phyloP scores from a whole-genome alignment of 1,284 basidiomycete genomes.

The Volvariella surrecta region DNA sequence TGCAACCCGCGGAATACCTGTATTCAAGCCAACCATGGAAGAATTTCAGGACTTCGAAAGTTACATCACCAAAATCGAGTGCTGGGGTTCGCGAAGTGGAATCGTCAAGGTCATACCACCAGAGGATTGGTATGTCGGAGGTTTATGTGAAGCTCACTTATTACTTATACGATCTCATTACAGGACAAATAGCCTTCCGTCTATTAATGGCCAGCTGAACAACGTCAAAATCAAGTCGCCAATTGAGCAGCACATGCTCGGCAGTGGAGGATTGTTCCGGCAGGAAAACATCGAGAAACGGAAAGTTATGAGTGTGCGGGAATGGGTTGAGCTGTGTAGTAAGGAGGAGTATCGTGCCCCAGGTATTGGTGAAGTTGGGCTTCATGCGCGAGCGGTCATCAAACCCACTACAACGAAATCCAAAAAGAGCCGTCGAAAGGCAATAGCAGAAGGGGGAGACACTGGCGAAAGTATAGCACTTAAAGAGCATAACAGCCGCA shows the following conservation, averaged over 20 bases:
- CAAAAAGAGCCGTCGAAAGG: constrained; percentile 28
- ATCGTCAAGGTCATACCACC: constrained; percentile 95
- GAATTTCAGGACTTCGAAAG: constrained; percentile 86
- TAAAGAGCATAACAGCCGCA: constrained; percentile 27
- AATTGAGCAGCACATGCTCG: constrained; percentile 89
- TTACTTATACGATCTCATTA: constrained; percentile 1
- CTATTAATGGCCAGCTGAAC: constrained; percentile 59
- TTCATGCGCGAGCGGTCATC: constrained; percentile 39
- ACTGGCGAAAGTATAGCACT: constrained; percentile 29
- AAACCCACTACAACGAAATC: constrained; percentile 20
- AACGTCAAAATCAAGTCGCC: constrained; percentile 75
- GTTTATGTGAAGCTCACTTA: too few species aligned
- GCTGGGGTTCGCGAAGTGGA: constrained; percentile 83
- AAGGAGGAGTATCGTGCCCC: constrained; percentile 64
- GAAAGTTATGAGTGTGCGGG: constrained; percentile 72
- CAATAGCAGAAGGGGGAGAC: constrained; percentile 25
- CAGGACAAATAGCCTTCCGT: constrained; percentile 70
- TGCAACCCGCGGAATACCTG: constrained; percentile 85
- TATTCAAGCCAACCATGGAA: constrained; percentile 86
- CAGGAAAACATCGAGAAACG: constrained; percentile 89
- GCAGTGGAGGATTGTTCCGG: constrained; percentile 80
- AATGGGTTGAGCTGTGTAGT: constrained; percentile 80
- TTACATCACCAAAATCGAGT: constrained; percentile 79
- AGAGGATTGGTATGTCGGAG: constrained; percentile 68
- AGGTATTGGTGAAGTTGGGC: constrained; percentile 57